Conservation (phyloP, 495 filamentous ascomycete species). For the Ramalina intermedia region DNA sequence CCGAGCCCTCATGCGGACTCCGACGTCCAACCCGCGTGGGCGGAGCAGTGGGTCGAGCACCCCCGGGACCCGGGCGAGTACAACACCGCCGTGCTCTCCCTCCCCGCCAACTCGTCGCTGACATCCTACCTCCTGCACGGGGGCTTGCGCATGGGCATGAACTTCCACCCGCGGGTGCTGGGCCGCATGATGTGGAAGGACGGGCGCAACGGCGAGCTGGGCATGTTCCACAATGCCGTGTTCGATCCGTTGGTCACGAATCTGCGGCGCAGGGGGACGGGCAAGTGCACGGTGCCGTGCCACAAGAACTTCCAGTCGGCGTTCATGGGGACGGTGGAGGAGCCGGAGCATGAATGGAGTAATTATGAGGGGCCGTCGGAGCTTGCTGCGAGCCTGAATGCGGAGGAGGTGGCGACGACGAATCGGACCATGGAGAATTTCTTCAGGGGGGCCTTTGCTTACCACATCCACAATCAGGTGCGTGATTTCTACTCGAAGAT, state of each 20-base stretch:
- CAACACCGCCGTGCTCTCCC: slow-evolving; percentile 43
- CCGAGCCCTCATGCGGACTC: slow-evolving; percentile 21
- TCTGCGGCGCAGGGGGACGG: slow-evolving; percentile 37
- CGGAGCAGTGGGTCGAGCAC: slow-evolving; percentile 43
- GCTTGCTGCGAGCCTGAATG: slow-evolving; percentile 10
- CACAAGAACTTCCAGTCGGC: slow-evolving; percentile 36
- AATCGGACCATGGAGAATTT: slow-evolving; percentile 42
- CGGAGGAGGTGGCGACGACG: slow-evolving; percentile 19
- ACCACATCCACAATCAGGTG: slow-evolving; percentile 47
- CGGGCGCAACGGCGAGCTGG: slow-evolving; percentile 33
- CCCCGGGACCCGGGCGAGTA: slow-evolving; percentile 35
- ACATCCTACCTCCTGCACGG: slow-evolving; percentile 41
- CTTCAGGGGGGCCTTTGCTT: slow-evolving; percentile 41
- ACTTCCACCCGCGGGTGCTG: slow-evolving; percentile 41
- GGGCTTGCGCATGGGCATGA: slow-evolving; percentile 43
- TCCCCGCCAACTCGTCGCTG: slow-evolving; percentile 38
- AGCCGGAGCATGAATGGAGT: slow-evolving; percentile 36
- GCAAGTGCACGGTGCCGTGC: slow-evolving; percentile 38
- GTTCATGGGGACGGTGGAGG: slow-evolving; percentile 29
- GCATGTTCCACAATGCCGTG: slow-evolving; percentile 41
- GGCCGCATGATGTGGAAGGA: slow-evolving; percentile 43
- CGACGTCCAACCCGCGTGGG: slow-evolving; percentile 29
- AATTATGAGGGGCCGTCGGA: slow-evolving; percentile 27
- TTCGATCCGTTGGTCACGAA: slow-evolving; percentile 48
- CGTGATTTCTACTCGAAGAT: slow-evolving; percentile 7